phyloP scores from a whole-genome alignment of 1,284 basidiomycete species.

The Chalciporus sp. region DNA sequence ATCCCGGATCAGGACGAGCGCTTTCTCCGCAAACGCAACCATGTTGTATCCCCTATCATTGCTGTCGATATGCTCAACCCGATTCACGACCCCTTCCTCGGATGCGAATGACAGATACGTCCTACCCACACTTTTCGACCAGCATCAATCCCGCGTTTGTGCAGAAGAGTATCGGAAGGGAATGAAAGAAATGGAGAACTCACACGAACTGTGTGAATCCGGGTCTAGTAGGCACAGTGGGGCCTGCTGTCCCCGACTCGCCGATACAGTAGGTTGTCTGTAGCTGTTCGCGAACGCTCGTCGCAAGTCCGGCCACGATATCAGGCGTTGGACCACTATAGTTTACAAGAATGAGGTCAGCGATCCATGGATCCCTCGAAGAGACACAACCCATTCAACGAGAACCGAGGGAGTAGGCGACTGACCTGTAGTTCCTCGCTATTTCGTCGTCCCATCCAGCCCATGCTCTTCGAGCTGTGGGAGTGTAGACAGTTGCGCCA shows the following conservation, averaged over 20 bases:
- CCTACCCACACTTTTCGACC: slow-evolving; percentile 15
- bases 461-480: slow-evolving; percentile 19
- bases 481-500: slow-evolving; percentile 25
- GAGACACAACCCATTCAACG: not conserved
- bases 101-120: slow-evolving; percentile 19
- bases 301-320: slow-evolving; percentile 22
- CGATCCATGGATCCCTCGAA: not conserved
- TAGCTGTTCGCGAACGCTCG: slow-evolving; percentile 15
- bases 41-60: slow-evolving; percentile 23
- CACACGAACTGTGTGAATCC: not conserved
- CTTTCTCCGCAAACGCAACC: slow-evolving; percentile 24
- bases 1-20: slow-evolving; percentile 20
- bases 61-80: slow-evolving; percentile 18
- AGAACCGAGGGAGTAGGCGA: not conserved
- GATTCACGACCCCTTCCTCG: slow-evolving; percentile 9
- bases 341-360: not conserved
- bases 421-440: slow-evolving; percentile 22
- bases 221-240: slow-evolving; percentile 15
- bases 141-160: too few relatives aligned
- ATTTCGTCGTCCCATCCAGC: slow-evolving; percentile 26
- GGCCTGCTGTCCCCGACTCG: slow-evolving; percentile 27
- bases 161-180: too few relatives aligned
- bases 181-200: not conserved
- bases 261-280: slow-evolving; percentile 21
- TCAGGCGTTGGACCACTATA: slow-evolving; percentile 22